These are phyloP conservation scores for Fusarium goolgardi DNA, from an alignment of 2,329 filamentous ascomycete genomes.

Conservation along the genomic window DNA sequence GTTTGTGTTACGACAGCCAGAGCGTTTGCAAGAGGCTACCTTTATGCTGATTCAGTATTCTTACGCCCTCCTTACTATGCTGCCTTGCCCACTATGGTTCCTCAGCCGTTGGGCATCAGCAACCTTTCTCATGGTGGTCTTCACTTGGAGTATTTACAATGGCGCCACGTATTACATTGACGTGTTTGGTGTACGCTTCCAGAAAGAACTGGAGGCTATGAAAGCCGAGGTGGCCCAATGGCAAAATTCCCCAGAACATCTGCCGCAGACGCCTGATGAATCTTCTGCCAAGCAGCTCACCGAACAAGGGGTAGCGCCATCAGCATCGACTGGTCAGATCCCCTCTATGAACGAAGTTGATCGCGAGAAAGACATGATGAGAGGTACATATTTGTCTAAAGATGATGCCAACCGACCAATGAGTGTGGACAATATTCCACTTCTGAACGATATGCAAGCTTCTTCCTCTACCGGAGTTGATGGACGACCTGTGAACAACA, in stretches of 20 bases:
- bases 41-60: constrained; percentile 97
- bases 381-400: constrained; percentile 28
- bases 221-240: constrained; percentile 90
- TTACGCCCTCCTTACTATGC: constrained; percentile 92
- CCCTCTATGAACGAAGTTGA: constrained; percentile 33
- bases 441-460: constrained; percentile 61
- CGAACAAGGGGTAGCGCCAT: constrained; percentile 30
- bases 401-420: constrained; percentile 41
- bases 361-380: constrained; percentile 35
- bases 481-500: constrained; percentile 57
- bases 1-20: constrained; percentile 82
- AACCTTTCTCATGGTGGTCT: constrained; percentile 81
- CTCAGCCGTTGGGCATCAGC: constrained; percentile 84
- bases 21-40: constrained; percentile 80
- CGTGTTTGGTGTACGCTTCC: constrained; percentile 95
- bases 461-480: constrained; percentile 58
- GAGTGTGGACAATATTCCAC: constrained; percentile 66
- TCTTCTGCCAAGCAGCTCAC: constrained; percentile 19
- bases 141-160: constrained; percentile 95
- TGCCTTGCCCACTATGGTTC: constrained; percentile 96
- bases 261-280: constrained; percentile 52
- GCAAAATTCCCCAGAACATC: constrained; percentile 72
- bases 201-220: constrained; percentile 92
- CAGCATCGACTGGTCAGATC: constrained; percentile 31
- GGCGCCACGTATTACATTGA: constrained; percentile 98